These are phyloP conservation scores for Zizania latifolia DNA, from an alignment of 176 grass and related monocot genomes.

Conservation along the genomic window DNA sequence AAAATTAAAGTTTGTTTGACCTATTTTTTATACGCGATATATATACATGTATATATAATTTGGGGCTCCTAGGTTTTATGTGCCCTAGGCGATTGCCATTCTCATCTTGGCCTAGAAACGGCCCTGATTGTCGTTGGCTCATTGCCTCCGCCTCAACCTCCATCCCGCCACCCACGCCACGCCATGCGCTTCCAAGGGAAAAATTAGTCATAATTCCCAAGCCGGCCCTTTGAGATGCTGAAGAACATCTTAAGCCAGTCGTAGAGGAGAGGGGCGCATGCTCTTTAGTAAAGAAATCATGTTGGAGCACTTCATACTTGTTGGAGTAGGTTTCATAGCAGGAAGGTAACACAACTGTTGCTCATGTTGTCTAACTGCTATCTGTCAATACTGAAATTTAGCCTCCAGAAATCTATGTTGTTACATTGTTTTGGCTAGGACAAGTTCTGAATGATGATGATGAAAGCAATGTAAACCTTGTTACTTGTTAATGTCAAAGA, in stretches of 20 bases:
- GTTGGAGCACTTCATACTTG: constrained; percentile 26
- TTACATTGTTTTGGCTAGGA: background rate
- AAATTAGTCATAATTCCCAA: no score
- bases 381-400: background rate
- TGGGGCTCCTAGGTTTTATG: no score
- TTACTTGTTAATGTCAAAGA: no score
- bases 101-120: no score
- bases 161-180: background rate
- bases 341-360: constrained; percentile 23
- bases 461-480: no score
- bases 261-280: constrained; percentile 36
- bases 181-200: no score
- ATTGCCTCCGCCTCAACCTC: background rate
- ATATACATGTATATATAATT: no score
- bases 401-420: background rate
- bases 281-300: background rate
- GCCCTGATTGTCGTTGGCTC: no score
- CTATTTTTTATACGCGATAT: no score
- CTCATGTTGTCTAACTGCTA: background rate
- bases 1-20: no score
- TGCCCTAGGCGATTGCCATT: no score
- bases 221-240: constrained; percentile 25
- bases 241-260: constrained; percentile 38
- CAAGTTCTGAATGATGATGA: background rate
- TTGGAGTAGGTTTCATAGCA: constrained; percentile 40